Evolutionary conservation across 805 yeast species (phyloP), one percentile per base, ranked within the genome.

Genomic region (Jamesozyma gamospora): DNA sequence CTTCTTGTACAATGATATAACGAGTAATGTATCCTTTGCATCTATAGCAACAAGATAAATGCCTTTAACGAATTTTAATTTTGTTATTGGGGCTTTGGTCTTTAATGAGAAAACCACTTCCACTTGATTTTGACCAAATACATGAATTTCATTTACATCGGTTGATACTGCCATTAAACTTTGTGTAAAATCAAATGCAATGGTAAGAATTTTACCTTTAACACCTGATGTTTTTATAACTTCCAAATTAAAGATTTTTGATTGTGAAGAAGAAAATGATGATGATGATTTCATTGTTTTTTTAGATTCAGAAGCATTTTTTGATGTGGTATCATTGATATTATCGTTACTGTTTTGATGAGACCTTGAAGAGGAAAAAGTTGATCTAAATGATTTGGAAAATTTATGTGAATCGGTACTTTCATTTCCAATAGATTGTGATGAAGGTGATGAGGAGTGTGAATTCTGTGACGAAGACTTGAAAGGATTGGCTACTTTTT

Each of bases 171-270:
- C 96, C 50, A 87, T 60, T 21, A 92, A 67, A 39, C 92, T 76
- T 59, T 92, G 98, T 1, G 84, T 78, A 3, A 94, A 94, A 56
- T 92, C 97, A 60, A 71, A 83, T 0, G 92, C 94, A 30, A 77
- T 55, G 0, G 84, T 76, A 28, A 75, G 64, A 8, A 83, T 73
- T 12, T 72, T 71, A 11, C 94, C 90, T 14, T 71, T 66, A 27
- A 81, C 53, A 2, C 92, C 92, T 50, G 74, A 78, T 44, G 56
- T 52, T 31, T 51, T 49, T 8, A 63, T 56, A 31, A 62, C 65
- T 26, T 52, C 57, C 2, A 60, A 28, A 5, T 53, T 55, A 34
- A 64, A 63, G 9, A 60, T 39, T 41, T 58, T 64, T 2, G 52
- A 41, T 26, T 44, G 41, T 8, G 51, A 4, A 3, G 42, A 40